Evolutionary conservation across 805 yeast species (phyloP), one percentile per base, ranked within the genome.

Genomic region (Starmerella apis): DNA sequence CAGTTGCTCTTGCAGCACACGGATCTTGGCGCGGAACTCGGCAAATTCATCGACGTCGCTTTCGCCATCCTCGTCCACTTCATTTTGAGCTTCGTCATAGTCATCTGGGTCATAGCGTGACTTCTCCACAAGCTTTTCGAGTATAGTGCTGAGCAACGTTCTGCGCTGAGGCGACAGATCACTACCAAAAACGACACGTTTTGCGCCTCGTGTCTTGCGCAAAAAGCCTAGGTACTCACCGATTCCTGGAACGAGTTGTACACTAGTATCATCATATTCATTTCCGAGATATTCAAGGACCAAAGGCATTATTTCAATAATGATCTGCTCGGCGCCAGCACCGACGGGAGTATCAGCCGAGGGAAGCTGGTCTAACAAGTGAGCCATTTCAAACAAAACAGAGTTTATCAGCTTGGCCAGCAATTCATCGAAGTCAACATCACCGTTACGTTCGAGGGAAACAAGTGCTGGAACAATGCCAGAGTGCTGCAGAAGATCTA

Each of bases 241-340:
- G 42, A 92, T 69, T 59, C 86, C 83, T 8, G 92, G 82, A 61
- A 90, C 83, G 16, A 86, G 83, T 64, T 86, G 94, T 33, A 75
- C 72, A 1, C 94, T 78, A 13, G 90, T 81, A 57, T 92, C 96
- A 65, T 92, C 97, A 61, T 81, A 87, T 55, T 82, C 94, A 63
- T 86, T 83, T 27, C 78, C 74, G 62, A 92, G 73, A 56, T 82
- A 85, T 52, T 73, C 73, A 51, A 90, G 73, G 7, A 83, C 71
- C 27, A 79, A 71, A 20, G 96, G 96, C 71, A 86, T 77, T 18
- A 84, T 69, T 50, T 77, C 76, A 25, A 79, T 64, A 18, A 85
- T 69, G 57, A 78, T 75, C 39, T 68, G 70, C 47, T 68, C 69
- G 6, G 50, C 36, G 23, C 48, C 42, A n/a, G 22, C 22, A 11